Conservation (phyloP, 2,329 filamentous ascomycete genomes). For the Aphanoascus verrucosus region DNA sequence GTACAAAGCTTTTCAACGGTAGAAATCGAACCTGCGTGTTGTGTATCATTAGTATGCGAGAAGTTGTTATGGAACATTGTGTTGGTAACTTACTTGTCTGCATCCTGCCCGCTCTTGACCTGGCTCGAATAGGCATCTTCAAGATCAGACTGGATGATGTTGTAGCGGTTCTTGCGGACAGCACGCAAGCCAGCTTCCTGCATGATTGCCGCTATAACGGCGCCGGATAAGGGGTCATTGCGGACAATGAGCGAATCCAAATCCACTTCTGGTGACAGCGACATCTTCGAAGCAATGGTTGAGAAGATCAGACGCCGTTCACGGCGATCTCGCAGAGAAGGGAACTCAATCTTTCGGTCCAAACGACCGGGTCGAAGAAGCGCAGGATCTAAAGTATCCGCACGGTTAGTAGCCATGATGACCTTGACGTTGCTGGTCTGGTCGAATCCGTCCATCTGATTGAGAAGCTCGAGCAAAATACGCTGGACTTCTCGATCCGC, state of each 20-base stretch:
- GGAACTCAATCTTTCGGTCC: conserved; percentile 98
- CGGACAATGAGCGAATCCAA: conserved; percentile 91
- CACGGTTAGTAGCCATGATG: conserved; percentile 99
- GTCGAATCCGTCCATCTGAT: conserved; percentile 99
- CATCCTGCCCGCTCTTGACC: conserved; percentile 71
- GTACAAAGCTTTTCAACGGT: conserved; percentile 47
- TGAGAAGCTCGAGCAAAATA: conserved; percentile 91
- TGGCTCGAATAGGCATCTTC: conserved; percentile 96
- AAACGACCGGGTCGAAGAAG: conserved; percentile 88
- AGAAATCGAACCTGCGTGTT: conserved; percentile 88
- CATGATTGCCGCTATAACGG: conserved; percentile 97
- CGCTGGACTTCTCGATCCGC: conserved; percentile 97
- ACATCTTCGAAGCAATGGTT: conserved; percentile 97
- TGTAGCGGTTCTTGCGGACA: conserved; percentile 95
- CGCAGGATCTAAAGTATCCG: conserved; percentile 91
- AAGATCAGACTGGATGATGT: conserved; percentile 94
- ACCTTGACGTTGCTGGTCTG: conserved; percentile 99
- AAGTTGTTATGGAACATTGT: not conserved
- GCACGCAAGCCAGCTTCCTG: conserved; percentile 92
- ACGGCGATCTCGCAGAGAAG: conserved; percentile 81
- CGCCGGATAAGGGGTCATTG: conserved; percentile 89
- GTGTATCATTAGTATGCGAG: conserved; percentile 35
- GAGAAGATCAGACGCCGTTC: conserved; percentile 94
- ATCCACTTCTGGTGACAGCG: conserved; percentile 88
- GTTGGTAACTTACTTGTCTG: conserved; percentile 45